Evolutionary conservation across 2,329 filamentous ascomycete genomes (phyloP).

Genomic region (Pyrenochaeta sp.): DNA sequence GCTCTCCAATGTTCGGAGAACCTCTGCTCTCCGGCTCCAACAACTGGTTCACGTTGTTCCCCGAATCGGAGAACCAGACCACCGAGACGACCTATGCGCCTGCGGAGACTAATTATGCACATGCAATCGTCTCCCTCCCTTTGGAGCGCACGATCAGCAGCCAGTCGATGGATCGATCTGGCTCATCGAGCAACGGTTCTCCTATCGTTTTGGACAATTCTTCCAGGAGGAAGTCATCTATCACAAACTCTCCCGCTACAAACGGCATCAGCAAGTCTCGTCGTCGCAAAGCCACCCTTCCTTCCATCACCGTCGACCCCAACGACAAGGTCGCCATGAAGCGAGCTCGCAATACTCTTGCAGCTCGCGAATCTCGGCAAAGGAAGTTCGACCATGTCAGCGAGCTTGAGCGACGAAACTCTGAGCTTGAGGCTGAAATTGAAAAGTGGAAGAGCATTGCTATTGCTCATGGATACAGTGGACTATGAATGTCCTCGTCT

Average conservation of each 20-base stretch:
- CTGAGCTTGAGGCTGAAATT: slow-evolving; percentile 66
- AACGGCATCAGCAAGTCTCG: slow-evolving; percentile 75
- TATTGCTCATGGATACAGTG: slow-evolving; percentile 48
- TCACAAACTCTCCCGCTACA: slow-evolving; percentile 61
- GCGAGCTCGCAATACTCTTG: slow-evolving; percentile 91
- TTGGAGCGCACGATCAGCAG: slow-evolving; percentile 55
- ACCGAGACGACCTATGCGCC: slow-evolving; percentile 33
- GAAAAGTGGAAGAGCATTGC: slow-evolving; percentile 54
- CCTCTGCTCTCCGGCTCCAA: slow-evolving; percentile 65
- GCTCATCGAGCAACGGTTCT: slow-evolving; percentile 47
- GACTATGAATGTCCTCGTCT: slow-evolving; percentile 43
- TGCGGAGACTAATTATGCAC: slow-evolving; percentile 34
- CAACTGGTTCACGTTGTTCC: slow-evolving; percentile 78
- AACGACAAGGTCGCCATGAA: slow-evolving; percentile 82
- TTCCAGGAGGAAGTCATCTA: slow-evolving; percentile 52
- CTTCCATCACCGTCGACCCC: slow-evolving; percentile 79
- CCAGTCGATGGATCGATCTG: slow-evolving; percentile 47
- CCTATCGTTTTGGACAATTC: slow-evolving; percentile 47
- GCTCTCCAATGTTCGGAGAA: slow-evolving; percentile 76
- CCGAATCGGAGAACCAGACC: slow-evolving; percentile 55
- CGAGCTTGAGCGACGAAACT: slow-evolving; percentile 77
- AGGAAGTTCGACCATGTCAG: slow-evolving; percentile 82
- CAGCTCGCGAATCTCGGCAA: slow-evolving; percentile 90
- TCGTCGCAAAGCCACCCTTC: slow-evolving; percentile 81
- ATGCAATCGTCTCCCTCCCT: slow-evolving; percentile 30